Conservation (phyloP, 2,329 filamentous ascomycete species). For the Teratosphaeria destructans region DNA sequence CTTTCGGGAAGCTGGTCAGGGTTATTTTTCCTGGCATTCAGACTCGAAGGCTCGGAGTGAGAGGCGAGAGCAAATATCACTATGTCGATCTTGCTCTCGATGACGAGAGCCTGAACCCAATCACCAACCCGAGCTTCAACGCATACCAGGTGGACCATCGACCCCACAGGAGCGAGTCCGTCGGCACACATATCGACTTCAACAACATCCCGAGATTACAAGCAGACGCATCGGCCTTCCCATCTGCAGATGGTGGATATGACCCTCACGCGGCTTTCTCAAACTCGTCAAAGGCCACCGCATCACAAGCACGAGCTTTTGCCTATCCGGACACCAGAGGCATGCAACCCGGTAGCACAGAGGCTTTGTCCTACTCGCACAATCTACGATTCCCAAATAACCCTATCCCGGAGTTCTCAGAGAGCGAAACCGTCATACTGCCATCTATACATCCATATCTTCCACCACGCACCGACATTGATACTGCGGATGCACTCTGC, state of each 20-base stretch:
- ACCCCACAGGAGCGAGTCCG: slow-evolving; percentile 21
- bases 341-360: slow-evolving; percentile 30
- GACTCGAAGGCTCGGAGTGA: slow-evolving; percentile 80
- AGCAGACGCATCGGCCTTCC: slow-evolving; percentile 40
- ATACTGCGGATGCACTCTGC: slow-evolving; percentile 74
- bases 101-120: slow-evolving; percentile 28
- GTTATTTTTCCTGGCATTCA: slow-evolving; percentile 94
- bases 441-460: slow-evolving; percentile 78
- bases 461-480: slow-evolving; percentile 69
- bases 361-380: slow-evolving; percentile 47
- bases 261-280: slow-evolving; percentile 13
- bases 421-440: slow-evolving; percentile 64
- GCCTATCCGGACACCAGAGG: slow-evolving; percentile 35
- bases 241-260: slow-evolving; percentile 23
- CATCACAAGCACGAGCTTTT: slow-evolving; percentile 36
- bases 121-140: slow-evolving; percentile 2
- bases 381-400: slow-evolving; percentile 53
- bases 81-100: slow-evolving; percentile 53
- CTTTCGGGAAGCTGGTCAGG: slow-evolving; percentile 92
- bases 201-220: slow-evolving; percentile 35
- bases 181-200: slow-evolving; percentile 23
- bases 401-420: slow-evolving; percentile 45
- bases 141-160: slow-evolving; percentile 11
- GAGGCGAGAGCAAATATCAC: slow-evolving; percentile 97
- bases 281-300: background rate